Base-by-base conservation (phyloP, 306 rosid species). In the Corylus avellana region DNA sequence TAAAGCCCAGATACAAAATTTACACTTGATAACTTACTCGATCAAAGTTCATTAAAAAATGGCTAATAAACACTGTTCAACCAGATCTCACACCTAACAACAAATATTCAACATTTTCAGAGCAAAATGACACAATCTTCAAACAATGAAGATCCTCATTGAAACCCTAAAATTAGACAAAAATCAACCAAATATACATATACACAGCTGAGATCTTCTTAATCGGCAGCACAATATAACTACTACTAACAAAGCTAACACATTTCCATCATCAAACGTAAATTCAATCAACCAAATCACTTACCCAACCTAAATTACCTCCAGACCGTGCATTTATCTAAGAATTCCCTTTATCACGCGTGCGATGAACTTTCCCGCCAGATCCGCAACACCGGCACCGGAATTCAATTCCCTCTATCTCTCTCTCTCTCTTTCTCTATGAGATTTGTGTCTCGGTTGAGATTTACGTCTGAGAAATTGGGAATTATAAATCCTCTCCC, bases 201-300 rank as follows among this genome's bases (percentile, higher is more conserved):
- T 13, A 50, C 58, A 75, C 11, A 86, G 75, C 53, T 73, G 84
- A 83, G 97, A 92, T 92, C 96, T 85, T 57, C 77, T 35, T 44
- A 18, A 22, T 51, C 35, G 37, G 11, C 42, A 9, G 63, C 72
- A 80, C 8, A 42, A 49, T 2, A 25, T 11, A 80, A 81, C 63
- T 57, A 12, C 67, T 70, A 83, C 79, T 71, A 74, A 70, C 87
- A 80, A 73, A 75, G 27, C 53, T 37, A 61, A n/a, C 10, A 49
- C 29, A 14, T 51, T 50, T 16, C 55, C 53, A 73, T 54, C 58
- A 32, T 22, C 2, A 32, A 74, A 79, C 72, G 70, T 29, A 17
- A n/a, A 22, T 39, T 2, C 66, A 82, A 51, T 66, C 74, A 73
- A 58, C 78, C 66, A 78, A 79, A 50, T 64, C 50, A 81, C 42